Base-by-base conservation (phyloP, 192 early-diverging fungal genomes). In the Coemansia sp. region DNA sequence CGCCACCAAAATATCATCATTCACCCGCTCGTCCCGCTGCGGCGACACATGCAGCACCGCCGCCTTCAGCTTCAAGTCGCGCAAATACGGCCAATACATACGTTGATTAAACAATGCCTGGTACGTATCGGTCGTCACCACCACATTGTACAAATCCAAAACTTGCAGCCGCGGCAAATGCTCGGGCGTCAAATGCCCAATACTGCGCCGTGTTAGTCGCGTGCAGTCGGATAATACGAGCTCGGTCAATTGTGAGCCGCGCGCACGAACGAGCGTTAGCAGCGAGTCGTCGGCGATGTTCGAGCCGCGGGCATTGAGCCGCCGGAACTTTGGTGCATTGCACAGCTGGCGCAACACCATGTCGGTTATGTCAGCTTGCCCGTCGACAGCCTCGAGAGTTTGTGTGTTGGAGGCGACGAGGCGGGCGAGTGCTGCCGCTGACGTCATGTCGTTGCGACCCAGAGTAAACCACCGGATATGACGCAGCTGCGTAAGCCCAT, bases 381-480 rank as follows among this genome's bases (percentile, higher is more conserved):
- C 73, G 5, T 66, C 60, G 10, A 82, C 50, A 62, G 62, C 38
- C 22, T 50, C 57, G 25, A 82, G 60, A 15, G 72, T 61, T 43
- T 62, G 58, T 8, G 39, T 49, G 62, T 72, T 82, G 59, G 66
- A 56, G 24, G 21, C 49, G 32, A 72, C 67, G 35, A 82, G 41
- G 23, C 39, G 54, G 29, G 27, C 15, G 19, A 82, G 70, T 37
- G 62, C 64, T 10, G 66, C 59, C 1, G 79, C 73, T 12, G 79
- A 82, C 9, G 70, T 68, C 79, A 72, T 64, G 60, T 82, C 79
- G 48, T 82, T 82, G 63, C 73, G 49, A 14, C 79, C 79, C 19
- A 82, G 57, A 14, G 69, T 52, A 45, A 82, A 72, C 79, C 79
- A 82, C 14, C 43, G 63, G 29, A 82, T 62, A 11, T 48, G 57